Conservation (phyloP, 176 grass and related monocot genomes). For the Bromus sterilis region DNA sequence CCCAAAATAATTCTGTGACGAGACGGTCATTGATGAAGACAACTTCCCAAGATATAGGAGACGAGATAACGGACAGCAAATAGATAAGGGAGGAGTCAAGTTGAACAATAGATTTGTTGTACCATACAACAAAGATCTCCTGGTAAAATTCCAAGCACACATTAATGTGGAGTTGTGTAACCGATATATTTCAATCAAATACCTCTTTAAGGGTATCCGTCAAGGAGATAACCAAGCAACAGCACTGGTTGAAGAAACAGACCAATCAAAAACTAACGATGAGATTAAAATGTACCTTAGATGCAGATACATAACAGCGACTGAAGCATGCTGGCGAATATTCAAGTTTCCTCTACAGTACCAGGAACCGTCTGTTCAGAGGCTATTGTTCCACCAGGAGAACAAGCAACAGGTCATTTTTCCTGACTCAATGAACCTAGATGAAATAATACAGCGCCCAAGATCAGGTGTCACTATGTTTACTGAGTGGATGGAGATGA, state of each 20-base stretch:
- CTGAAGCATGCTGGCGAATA: conserved; percentile 23
- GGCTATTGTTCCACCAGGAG: conserved; percentile 11
- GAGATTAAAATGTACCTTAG: conserved; percentile 32
- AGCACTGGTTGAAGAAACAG: not conserved
- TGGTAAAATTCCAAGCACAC: conserved; percentile 16
- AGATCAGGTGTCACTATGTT: not conserved
- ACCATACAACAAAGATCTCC: conserved; percentile 6
- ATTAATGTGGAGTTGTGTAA: conserved; percentile 29
- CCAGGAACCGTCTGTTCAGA: not conserved
- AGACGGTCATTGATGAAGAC: not conserved
- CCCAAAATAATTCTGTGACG: not conserved
- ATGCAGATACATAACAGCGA: conserved; percentile 29
- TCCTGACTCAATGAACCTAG: not conserved
- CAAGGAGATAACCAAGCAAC: not conserved
- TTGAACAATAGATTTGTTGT: not conserved
- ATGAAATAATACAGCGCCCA: not conserved
- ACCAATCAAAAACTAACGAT: not conserved
- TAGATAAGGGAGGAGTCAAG: not conserved
- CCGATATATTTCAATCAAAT: conserved; percentile 10
- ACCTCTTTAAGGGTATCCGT: conserved; percentile 13
- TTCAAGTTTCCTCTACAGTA: conserved; percentile 23
- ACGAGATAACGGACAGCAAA: not conserved
- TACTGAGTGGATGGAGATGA: not conserved
- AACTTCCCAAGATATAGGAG: not conserved
- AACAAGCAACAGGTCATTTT: not conserved